Evolutionary conservation across 1,284 basidiomycete species (phyloP).

Genomic region (Pholiota adiposa): DNA sequence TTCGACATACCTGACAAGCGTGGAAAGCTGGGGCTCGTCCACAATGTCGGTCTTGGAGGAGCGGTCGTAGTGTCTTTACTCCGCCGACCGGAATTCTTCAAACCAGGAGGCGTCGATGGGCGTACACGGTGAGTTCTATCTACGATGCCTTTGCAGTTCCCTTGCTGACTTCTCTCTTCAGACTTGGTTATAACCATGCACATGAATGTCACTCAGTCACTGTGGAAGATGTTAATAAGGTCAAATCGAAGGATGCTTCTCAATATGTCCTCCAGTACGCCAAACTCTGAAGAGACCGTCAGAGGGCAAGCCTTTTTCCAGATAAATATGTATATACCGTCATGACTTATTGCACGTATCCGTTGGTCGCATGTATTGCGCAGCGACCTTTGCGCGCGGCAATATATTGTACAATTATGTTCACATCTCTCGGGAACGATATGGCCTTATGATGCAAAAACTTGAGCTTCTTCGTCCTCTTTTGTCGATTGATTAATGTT

Average conservation of each 20-base stretch:
- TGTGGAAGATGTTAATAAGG: conserved; percentile 69
- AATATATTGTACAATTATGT: neutral
- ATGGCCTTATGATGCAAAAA: neutral
- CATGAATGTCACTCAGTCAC: conserved; percentile 67
- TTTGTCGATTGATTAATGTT: neutral
- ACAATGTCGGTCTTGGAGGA: conserved; percentile 85
- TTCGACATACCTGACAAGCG: conserved; percentile 65
- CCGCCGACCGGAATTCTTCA: conserved; percentile 75
- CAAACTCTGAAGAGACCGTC: conserved; percentile 38
- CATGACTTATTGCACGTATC: neutral
- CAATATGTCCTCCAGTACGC: conserved; percentile 48
- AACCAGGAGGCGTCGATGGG: conserved; percentile 64
- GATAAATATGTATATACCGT: neutral
- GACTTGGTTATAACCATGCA: conserved; percentile 83
- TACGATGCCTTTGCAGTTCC: neutral
- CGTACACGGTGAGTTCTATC: conserved; percentile 53
- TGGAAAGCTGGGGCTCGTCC: conserved; percentile 81
- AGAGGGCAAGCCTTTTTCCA: neutral
- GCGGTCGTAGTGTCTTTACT: conserved; percentile 78
- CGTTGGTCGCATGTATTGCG: neutral
- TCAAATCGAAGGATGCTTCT: conserved; percentile 69
- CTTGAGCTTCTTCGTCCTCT: neutral
- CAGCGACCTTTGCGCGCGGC: neutral
- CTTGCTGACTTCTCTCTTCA: conserved; percentile 29
- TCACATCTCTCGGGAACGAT: neutral